phyloP scores from a whole-genome alignment of 2,329 filamentous ascomycete species.

The Fusarium palustre region DNA sequence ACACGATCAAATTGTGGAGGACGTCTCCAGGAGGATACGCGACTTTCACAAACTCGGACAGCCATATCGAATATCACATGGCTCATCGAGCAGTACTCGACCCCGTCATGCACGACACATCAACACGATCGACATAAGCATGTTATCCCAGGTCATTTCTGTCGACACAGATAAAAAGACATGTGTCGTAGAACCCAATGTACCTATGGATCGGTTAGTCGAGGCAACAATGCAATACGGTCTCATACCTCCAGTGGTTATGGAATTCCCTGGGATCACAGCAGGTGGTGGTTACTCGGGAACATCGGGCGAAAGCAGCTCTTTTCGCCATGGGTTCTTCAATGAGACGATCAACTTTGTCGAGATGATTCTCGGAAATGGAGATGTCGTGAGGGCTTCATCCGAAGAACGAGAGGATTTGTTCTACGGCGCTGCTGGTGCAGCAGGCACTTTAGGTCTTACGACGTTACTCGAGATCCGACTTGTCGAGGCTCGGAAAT shows the following conservation, averaged over 20 bases:
- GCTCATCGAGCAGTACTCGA: conserved; percentile 78
- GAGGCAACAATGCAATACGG: conserved; percentile 65
- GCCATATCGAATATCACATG: conserved; percentile 78
- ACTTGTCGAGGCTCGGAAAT: conserved; percentile 64
- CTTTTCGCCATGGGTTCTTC: conserved; percentile 74
- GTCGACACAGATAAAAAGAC: conserved; percentile 13
- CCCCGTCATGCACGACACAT: conserved; percentile 52
- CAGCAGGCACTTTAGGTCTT: conserved; percentile 71
- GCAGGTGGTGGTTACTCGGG: conserved; percentile 75
- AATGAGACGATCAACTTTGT: conserved; percentile 71
- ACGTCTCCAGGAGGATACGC: conserved; percentile 58
- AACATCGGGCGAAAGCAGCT: conserved; percentile 74
- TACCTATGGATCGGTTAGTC: conserved; percentile 74
- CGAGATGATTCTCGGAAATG: conserved; percentile 72
- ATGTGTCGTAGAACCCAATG: conserved; percentile 72
- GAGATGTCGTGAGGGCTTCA: conserved; percentile 63
- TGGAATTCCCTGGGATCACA: conserved; percentile 79
- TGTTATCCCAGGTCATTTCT: conserved; percentile 28
- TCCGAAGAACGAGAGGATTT: conserved; percentile 62
- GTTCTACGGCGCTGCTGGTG: conserved; percentile 69
- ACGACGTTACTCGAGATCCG: conserved; percentile 70
- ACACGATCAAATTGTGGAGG: conserved; percentile 58
- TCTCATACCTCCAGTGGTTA: conserved; percentile 73
- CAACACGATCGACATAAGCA: conserved; percentile 41
- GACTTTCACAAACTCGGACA: conserved; percentile 57